Conservation (phyloP, 495 filamentous ascomycete genomes). For the Thozetella sp. region DNA sequence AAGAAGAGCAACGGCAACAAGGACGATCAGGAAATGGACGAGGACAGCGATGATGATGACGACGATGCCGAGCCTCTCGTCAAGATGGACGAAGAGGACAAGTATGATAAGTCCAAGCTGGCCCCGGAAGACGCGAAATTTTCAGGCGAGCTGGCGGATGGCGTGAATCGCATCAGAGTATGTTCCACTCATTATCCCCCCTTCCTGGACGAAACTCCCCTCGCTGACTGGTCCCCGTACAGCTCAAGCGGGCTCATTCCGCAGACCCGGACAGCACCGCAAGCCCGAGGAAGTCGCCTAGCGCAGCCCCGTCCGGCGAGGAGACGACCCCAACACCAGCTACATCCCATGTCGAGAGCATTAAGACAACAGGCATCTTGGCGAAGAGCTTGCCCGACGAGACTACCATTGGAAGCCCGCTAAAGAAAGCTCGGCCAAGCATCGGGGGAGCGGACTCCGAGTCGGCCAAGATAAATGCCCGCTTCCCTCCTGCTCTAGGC, state of each 20-base stretch:
- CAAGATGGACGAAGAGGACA: slow-evolving; percentile 76
- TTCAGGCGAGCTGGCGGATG: slow-evolving; percentile 86
- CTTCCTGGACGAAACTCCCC: not conserved
- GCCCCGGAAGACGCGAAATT: slow-evolving; percentile 76
- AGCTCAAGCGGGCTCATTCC: slow-evolving; percentile 97
- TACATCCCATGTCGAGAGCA: slow-evolving; percentile 22
- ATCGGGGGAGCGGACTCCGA: slow-evolving; percentile 30
- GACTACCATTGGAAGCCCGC: slow-evolving; percentile 69
- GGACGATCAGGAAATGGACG: slow-evolving; percentile 38
- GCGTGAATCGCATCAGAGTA: slow-evolving; percentile 91
- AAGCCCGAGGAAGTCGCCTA: slow-evolving; percentile 38
- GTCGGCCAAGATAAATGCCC: slow-evolving; percentile 53
- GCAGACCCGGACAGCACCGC: slow-evolving; percentile 67
- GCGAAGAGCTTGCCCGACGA: slow-evolving; percentile 37
- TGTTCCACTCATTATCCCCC: slow-evolving; percentile 25
- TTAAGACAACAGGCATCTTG: slow-evolving; percentile 31
- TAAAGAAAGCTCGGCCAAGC: slow-evolving; percentile 82
- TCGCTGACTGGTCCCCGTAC: slow-evolving; percentile 22
- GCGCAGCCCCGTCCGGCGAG: slow-evolving; percentile 24
- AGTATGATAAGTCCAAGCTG: slow-evolving; percentile 63
- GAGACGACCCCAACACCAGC: slow-evolving; percentile 36
- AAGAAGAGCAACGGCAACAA: slow-evolving; percentile 54
- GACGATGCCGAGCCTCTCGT: slow-evolving; percentile 66
- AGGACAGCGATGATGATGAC: slow-evolving; percentile 72
- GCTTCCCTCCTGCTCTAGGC: slow-evolving; percentile 41